Evolutionary conservation across 495 filamentous ascomycete genomes (phyloP).

Genomic region (Tuber magnatum): DNA sequence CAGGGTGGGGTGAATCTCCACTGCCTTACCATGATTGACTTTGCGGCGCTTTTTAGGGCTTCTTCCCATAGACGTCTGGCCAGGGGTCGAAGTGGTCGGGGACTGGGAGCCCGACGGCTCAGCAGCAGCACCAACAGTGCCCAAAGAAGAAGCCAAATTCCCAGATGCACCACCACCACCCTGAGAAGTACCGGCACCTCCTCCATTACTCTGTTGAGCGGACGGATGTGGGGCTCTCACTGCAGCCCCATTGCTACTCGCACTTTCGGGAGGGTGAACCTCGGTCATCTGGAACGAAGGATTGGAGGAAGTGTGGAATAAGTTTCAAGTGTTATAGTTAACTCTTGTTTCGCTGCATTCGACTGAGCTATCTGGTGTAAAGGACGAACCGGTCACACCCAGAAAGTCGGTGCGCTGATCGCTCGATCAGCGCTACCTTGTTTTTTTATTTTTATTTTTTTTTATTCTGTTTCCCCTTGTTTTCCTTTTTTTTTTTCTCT

Average conservation of each 20-base stretch:
- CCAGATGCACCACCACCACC: conserved; percentile 8
- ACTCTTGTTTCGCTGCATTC: conserved; percentile 33
- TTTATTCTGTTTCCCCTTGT: neutral
- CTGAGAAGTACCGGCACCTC: conserved; percentile 14
- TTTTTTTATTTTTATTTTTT: neutral
- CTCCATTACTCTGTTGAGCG: conserved; percentile 22
- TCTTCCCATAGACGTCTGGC: conserved; percentile 37
- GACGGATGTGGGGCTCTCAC: conserved; percentile 33
- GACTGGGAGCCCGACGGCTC: conserved; percentile 35
- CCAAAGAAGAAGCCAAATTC: conserved; percentile 19
- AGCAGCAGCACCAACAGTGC: conserved; percentile 25
- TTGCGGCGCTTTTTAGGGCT: conserved; percentile 95
- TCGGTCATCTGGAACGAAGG: conserved; percentile 36
- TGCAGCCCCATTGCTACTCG: conserved; percentile 37
- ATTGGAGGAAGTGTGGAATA: conserved; percentile 33
- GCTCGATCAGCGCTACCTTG: conserved; percentile 27
- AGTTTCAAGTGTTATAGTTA: conserved; percentile 36
- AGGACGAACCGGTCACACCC: conserved; percentile 33
- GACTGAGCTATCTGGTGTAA: conserved; percentile 32
- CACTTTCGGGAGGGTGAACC: conserved; percentile 34
- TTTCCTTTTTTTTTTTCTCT: neutral
- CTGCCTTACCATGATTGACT: conserved; percentile 90
- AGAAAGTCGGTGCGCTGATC: conserved; percentile 34
- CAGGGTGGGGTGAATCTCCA: conserved; percentile 29
- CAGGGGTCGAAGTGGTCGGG: conserved; percentile 37